Percentiles rank a stretch among this genome's conserved stretches.
phyloP scores from a whole-genome alignment of 2,329 filamentous ascomycete genomes.

The Rutstroemia sp. region DNA sequence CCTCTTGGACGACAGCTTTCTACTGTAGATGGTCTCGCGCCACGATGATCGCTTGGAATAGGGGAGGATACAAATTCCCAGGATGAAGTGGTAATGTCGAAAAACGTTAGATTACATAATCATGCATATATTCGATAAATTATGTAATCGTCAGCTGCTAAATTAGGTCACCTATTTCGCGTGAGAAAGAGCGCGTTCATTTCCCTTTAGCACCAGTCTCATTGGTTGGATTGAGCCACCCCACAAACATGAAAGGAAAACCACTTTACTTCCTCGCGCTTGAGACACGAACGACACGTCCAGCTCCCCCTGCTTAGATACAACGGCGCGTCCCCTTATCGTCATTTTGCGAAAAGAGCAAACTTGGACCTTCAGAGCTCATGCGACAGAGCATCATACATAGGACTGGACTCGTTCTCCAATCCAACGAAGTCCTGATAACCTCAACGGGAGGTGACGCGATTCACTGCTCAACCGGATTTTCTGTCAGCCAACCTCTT shows the following conservation, averaged over 20 bases:
- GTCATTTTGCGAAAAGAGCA: conserved; percentile 8
- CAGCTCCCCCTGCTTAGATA: conserved; percentile 8
- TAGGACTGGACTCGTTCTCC: neutral
- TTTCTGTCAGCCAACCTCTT: neutral
- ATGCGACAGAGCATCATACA: neutral
- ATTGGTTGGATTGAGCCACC: neutral
- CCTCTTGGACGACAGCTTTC: too few species aligned
- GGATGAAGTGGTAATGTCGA: too few species aligned
- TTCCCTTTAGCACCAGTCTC: neutral
- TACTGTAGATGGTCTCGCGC: too few species aligned
- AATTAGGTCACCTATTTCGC: neutral
- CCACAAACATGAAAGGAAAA: neutral
- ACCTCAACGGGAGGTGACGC: conserved; percentile 7
- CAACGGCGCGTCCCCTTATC: conserved; percentile 18
- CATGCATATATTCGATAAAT: too few species aligned
- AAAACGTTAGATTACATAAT: too few species aligned
- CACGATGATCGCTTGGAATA: too few species aligned
- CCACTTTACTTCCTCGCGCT: conserved; percentile 11
- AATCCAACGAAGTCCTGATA: neutral
- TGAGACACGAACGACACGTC: conserved; percentile 20
- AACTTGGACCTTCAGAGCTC: conserved; percentile 1
- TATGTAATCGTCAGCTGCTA: too few species aligned
- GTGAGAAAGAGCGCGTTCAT: neutral
- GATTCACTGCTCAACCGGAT: conserved; percentile 2
- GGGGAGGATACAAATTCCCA: too few species aligned